phyloP scores from a whole-genome alignment of 495 filamentous ascomycete genomes.

The Penicillium psychrofluorescens region DNA sequence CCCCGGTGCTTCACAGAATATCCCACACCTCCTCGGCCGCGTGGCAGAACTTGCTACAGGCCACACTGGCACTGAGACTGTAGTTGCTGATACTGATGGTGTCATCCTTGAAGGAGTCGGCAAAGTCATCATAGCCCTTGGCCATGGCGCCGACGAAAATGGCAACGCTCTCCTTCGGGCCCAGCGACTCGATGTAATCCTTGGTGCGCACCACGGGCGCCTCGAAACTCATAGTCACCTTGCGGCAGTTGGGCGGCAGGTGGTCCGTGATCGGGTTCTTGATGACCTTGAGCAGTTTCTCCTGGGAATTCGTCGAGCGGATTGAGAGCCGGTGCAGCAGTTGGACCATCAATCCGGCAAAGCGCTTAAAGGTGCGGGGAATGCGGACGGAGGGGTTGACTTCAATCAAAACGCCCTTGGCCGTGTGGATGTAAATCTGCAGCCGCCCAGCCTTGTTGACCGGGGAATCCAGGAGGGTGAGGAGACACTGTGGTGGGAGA shows the following conservation, averaged over 20 bases:
- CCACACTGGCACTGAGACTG: slow-evolving; percentile 92
- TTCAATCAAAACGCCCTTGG: slow-evolving; percentile 93
- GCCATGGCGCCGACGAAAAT: slow-evolving; percentile 99
- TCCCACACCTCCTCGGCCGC: slow-evolving; percentile 96
- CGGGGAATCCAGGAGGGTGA: slow-evolving; percentile 94
- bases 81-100: slow-evolving; percentile 97
- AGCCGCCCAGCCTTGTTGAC: slow-evolving; percentile 97
- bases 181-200: slow-evolving; percentile 78
- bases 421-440: slow-evolving; percentile 97
- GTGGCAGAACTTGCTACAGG: slow-evolving; percentile 98
- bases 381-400: slow-evolving; percentile 96
- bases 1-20: slow-evolving; percentile 54
- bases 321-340: slow-evolving; percentile 95
- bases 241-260: slow-evolving; percentile 92
- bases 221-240: slow-evolving; percentile 92
- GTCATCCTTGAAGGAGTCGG: slow-evolving; percentile 89
- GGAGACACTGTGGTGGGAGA: slow-evolving; percentile 62
- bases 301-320: slow-evolving; percentile 88
- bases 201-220: slow-evolving; percentile 75
- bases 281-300: slow-evolving; percentile 96
- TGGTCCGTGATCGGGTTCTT: slow-evolving; percentile 97
- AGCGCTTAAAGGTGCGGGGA: slow-evolving; percentile 96
- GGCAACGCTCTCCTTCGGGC: slow-evolving; percentile 81
- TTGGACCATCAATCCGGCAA: slow-evolving; percentile 97
- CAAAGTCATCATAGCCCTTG: slow-evolving; percentile 92